A percentile compares a stretch with the other conserved stretches of the same genome.
phyloP scores from a whole-genome alignment of 306 rosid genomes.

The Canavalia ensiformis region DNA sequence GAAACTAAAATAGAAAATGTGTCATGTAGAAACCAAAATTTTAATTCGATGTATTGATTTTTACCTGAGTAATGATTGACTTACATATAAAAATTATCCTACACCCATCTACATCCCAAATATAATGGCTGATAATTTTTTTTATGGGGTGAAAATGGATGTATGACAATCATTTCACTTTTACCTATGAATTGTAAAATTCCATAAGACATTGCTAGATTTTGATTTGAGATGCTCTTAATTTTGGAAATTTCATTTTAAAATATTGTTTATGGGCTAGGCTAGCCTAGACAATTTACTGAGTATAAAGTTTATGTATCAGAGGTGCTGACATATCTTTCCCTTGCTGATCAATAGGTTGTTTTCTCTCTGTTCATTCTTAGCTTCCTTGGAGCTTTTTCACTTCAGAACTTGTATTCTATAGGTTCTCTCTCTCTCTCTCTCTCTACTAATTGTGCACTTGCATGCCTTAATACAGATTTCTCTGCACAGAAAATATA shows the following conservation, averaged over 20 bases:
- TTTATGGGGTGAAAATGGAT: too few relatives aligned
- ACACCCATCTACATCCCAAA: too few relatives aligned
- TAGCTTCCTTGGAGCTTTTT: slow-evolving; percentile 78
- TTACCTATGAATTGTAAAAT: not conserved
- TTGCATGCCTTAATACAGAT: slow-evolving; percentile 20
- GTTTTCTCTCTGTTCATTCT: slow-evolving; percentile 69
- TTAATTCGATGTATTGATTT: not conserved
- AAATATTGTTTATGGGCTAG: slow-evolving; percentile 11
- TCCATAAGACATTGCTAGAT: not conserved
- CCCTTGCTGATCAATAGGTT: slow-evolving; percentile 66
- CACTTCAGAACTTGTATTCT: slow-evolving; percentile 68
- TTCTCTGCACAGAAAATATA: not conserved
- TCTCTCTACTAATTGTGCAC: not conserved
- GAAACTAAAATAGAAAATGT: not conserved
- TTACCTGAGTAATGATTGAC: too few relatives aligned
- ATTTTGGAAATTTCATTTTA: not conserved
- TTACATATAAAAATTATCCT: too few relatives aligned
- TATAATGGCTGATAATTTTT: too few relatives aligned
- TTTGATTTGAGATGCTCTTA: slow-evolving; percentile 11
- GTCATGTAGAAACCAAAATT: not conserved
- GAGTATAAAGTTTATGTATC: slow-evolving; percentile 21
- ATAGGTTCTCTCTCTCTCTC: slow-evolving; percentile 67
- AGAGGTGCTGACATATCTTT: slow-evolving; percentile 41
- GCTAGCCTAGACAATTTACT: not conserved
- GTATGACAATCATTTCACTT: too few relatives aligned